Conservation (phyloP, 345 rosid genomes). For the Euphorbia pulcherrima region DNA sequence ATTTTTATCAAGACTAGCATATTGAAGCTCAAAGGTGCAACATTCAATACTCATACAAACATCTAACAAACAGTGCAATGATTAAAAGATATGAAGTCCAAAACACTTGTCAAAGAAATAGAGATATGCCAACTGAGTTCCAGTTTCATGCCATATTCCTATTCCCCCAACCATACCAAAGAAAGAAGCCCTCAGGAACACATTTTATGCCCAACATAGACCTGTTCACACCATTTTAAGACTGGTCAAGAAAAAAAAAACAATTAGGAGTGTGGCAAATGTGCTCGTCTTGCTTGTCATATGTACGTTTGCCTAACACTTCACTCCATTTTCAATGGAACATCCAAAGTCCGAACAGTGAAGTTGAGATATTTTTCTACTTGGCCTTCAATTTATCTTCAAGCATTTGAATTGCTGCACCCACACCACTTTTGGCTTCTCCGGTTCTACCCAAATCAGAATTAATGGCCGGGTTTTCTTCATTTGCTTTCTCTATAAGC, state of each 20-base stretch:
- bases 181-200: too few relatives aligned
- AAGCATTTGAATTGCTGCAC: slow-evolving; percentile 77
- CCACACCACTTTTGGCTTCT: slow-evolving; percentile 56
- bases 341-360: too few relatives aligned
- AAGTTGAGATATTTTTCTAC: slow-evolving; percentile 21
- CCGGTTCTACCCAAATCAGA: slow-evolving; percentile 23
- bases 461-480: slow-evolving; percentile 35
- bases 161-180: too few relatives aligned
- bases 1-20: too few relatives aligned
- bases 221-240: background rate
- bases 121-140: too few relatives aligned
- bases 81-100: too few relatives aligned
- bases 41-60: too few relatives aligned
- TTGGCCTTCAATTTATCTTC: slow-evolving; percentile 45
- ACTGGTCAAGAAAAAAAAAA: background rate
- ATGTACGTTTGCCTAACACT: background rate
- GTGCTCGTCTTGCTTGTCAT: background rate
- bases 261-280: background rate
- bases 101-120: too few relatives aligned
- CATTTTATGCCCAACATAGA: too few relatives aligned
- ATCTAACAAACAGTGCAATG: too few relatives aligned
- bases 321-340: background rate
- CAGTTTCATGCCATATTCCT: too few relatives aligned
- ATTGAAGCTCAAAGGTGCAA: too few relatives aligned
- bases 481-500: slow-evolving; percentile 78